Evolutionary conservation across 257 asterid species (phyloP).

Genomic region (Capsicum chinense): DNA sequence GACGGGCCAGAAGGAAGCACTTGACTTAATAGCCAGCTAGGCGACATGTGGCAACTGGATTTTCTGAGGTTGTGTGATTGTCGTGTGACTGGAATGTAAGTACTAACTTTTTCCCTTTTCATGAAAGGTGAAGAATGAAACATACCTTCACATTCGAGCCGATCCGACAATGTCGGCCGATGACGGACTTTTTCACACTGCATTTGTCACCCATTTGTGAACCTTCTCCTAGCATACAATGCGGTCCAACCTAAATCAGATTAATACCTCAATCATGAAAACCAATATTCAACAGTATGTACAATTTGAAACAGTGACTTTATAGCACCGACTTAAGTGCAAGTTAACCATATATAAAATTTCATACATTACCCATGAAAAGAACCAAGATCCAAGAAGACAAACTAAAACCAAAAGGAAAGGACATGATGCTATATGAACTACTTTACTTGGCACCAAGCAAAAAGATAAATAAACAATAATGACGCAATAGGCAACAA

Average conservation of each 20-base stretch:
- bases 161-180: constrained; percentile 96
- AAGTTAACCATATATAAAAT: neutral
- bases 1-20: neutral
- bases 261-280: constrained; percentile 25
- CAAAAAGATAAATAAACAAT: neutral
- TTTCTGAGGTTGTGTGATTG: neutral
- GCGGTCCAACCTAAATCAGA: constrained; percentile 86
- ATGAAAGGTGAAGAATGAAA: neutral
- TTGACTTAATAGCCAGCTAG: neutral
- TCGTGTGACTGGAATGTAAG: neutral
- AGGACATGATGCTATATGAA: constrained; percentile 11
- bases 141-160: constrained; percentile 98
- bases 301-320: neutral
- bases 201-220: constrained; percentile 95
- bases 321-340: neutral
- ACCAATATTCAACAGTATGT: constrained; percentile 20
- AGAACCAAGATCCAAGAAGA: constrained; percentile 14
- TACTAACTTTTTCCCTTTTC: neutral
- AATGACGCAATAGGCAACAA: neutral
- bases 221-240: constrained; percentile 97
- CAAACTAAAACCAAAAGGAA: neutral
- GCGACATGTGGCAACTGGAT: neutral
- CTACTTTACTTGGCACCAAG: neutral
- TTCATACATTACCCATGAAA: constrained; percentile 13
- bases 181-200: constrained; percentile 93